Evolutionary conservation across 192 early-diverging fungal species (phyloP), one percentile per base, ranked within the genome.

Genomic region (Tieghemiomyces parasiticus): DNA sequence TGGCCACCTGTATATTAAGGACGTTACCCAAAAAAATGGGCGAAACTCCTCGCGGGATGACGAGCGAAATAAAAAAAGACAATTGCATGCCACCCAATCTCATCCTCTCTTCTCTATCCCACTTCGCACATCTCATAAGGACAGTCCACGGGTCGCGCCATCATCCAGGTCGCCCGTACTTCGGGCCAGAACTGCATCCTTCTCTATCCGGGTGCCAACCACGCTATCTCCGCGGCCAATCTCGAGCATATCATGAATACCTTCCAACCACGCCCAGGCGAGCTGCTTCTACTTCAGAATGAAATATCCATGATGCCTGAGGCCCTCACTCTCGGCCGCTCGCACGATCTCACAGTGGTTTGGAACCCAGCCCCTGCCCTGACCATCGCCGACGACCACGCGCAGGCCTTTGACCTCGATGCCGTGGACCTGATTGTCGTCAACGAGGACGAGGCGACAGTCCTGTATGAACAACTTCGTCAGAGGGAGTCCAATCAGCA

Each of bases 121-220:
- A n/a, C n/a, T n/a, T n/a, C n/a, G n/a, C n/a, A n/a, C n/a, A n/a
- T n/a, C n/a, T n/a, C n/a, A n/a, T n/a, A n/a, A n/a, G n/a, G n/a
- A 25, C 60, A 74, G 61, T 78, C 74, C 6, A 91, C 85, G 1
- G 93, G 93, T 24, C 75, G 86, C 13, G 93, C 91, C 12, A 77
- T 93, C 28, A 92, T 93, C 54, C 91, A 96, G 71, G 76, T 90
- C 13, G 84, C 81, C 44, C 48, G 62, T 20, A 64, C 65, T 32
- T 76, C 72, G 0, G 82, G 82, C 38, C 92, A 97, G 53, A 97
- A 97, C 66, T 75, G 84, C 12, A 97, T 97, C 60, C 74, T 97
- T 4, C 70, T 97, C 33, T 83, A 79, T 38, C 81, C 84, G 2
- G 91, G 89, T 14, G 80, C 91, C 19, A 93, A 91, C 74, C 67